Percentiles rank a stretch among this genome's conserved stretches.
phyloP scores from a whole-genome alignment of 306 rosid genomes.

The Notholithocarpus densiflorus region DNA sequence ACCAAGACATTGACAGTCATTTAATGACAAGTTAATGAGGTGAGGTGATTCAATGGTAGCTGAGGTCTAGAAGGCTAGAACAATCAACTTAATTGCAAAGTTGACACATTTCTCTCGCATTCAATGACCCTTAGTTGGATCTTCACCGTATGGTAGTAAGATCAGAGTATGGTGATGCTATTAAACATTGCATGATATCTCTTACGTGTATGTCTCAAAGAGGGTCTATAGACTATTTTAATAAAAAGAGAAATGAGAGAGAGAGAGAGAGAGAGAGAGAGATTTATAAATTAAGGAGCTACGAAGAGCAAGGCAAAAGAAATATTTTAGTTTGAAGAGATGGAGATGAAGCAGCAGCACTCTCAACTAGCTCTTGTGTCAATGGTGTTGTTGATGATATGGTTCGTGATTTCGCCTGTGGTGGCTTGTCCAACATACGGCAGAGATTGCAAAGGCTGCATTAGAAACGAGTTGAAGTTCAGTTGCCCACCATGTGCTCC shows the following conservation, averaged over 20 bases:
- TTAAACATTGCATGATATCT: background rate
- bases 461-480: constrained; percentile 49
- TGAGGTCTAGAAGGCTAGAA: constrained; percentile 5
- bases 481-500: constrained; percentile 58
- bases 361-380: constrained; percentile 5
- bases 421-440: constrained; percentile 46
- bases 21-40: constrained; percentile 17
- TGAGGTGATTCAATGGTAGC: constrained; percentile 15
- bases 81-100: background rate
- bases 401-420: constrained; percentile 27
- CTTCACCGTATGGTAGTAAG: background rate
- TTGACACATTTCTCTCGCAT: constrained; percentile 24
- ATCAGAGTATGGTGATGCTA: too few species aligned
- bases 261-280: too few species aligned
- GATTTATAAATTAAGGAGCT: constrained; percentile 3
- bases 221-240: background rate
- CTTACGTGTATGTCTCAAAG: background rate
- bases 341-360: constrained; percentile 22
- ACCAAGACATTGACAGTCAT: constrained; percentile 32
- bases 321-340: background rate
- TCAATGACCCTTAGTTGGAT: constrained; percentile 11
- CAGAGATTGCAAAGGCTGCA: constrained; percentile 47
- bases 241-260: too few species aligned
- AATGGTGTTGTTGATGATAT: constrained; percentile 25
- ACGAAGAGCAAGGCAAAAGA: background rate